phyloP scores from a whole-genome alignment of 2,329 filamentous ascomycete species.

The Sporothrix mexicana region DNA sequence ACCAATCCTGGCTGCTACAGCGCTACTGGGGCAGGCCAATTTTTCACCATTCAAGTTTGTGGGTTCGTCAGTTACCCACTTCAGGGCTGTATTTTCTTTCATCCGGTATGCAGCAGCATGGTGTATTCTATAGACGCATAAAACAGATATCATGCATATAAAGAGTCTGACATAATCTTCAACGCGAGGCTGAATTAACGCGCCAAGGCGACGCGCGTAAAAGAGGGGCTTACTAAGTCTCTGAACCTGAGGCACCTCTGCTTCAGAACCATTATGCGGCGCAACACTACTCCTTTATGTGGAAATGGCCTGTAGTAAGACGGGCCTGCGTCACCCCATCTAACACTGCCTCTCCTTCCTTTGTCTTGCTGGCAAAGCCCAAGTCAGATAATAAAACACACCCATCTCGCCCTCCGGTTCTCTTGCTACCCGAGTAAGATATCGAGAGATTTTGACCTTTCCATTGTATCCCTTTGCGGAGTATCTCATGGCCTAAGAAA shows the following conservation, averaged over 20 bases:
- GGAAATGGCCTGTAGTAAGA: background rate
- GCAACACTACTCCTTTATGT: slow-evolving; percentile 3
- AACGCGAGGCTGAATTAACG: slow-evolving; percentile 10
- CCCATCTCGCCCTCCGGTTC: background rate
- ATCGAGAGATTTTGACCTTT: background rate
- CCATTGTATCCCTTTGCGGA: background rate
- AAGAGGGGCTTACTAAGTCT: background rate
- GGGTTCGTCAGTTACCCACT: slow-evolving; percentile 44
- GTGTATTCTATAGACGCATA: no score
- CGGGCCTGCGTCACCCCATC: slow-evolving; percentile 27
- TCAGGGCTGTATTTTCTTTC: slow-evolving; percentile 38
- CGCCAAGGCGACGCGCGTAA: slow-evolving; percentile 20
- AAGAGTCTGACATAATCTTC: slow-evolving; percentile 1
- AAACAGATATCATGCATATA: background rate
- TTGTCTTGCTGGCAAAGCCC: slow-evolving; percentile 13
- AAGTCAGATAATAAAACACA: background rate
- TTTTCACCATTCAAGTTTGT: slow-evolving; percentile 45
- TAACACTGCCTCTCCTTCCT: background rate
- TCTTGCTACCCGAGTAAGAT: slow-evolving; percentile 2
- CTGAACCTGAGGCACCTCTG: slow-evolving; percentile 9
- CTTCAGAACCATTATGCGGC: background rate
- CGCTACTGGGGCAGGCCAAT: slow-evolving; percentile 20
- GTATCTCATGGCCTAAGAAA: slow-evolving; percentile 27
- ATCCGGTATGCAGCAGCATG: slow-evolving; percentile 25
- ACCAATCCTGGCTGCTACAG: slow-evolving; percentile 17